phyloP scores from a whole-genome alignment of 2,329 filamentous ascomycete species.

The Phoma sp. region DNA sequence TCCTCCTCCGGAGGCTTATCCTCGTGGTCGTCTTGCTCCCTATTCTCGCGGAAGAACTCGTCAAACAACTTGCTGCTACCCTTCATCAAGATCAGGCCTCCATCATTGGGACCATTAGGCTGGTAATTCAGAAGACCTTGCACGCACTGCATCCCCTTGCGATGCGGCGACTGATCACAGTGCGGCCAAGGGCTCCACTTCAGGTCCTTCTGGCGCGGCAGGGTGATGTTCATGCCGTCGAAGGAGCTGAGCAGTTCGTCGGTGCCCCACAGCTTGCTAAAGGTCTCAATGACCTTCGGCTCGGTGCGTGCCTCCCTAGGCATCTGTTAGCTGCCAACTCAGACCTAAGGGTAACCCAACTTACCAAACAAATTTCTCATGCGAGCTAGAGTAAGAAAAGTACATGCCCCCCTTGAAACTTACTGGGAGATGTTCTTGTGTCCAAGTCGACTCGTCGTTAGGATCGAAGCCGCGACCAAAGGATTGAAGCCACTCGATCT shows the following conservation, averaged over 20 bases:
- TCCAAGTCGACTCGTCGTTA: conserved; percentile 46
- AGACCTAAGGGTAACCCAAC: conserved; percentile 24
- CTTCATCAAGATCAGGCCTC: conserved; percentile 56
- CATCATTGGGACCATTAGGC: conserved; percentile 56
- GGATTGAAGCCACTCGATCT: conserved; percentile 53
- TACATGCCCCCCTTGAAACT: conserved; percentile 57
- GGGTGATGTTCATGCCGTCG: conserved; percentile 50
- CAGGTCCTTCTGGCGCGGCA: conserved; percentile 45
- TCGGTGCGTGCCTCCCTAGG: conserved; percentile 36
- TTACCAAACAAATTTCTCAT: conserved; percentile 55
- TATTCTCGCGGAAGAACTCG: conserved; percentile 51
- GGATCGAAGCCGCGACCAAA: conserved; percentile 52
- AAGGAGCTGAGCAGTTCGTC: conserved; percentile 49
- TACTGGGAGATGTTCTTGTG: conserved; percentile 48
- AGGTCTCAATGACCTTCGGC: conserved; percentile 49
- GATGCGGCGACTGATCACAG: conserved; percentile 51
- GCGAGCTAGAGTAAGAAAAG: conserved; percentile 46
- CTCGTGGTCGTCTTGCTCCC: conserved; percentile 23
- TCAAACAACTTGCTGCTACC: conserved; percentile 53
- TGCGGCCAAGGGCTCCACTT: conserved; percentile 50
- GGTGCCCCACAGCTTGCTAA: conserved; percentile 47
- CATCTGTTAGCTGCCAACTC: neutral
- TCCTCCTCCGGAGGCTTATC: conserved; percentile 22
- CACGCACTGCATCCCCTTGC: conserved; percentile 52
- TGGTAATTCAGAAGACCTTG: conserved; percentile 57